Evolutionary conservation across 1,139 yeast genomes (phyloP).

Genomic region (Kodamaea derodonti): DNA sequence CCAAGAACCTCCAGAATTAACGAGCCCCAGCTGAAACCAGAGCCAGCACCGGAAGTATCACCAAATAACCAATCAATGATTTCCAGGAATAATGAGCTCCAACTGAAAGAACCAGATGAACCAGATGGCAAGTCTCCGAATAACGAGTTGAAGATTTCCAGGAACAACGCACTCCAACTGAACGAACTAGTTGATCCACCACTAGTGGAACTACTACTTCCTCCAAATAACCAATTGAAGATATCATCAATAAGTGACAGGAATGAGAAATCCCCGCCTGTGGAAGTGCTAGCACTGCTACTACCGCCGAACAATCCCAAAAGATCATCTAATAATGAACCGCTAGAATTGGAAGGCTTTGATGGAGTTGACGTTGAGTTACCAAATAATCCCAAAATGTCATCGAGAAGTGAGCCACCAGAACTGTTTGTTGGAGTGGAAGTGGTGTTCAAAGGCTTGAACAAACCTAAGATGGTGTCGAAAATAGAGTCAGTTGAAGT

Average conservation of each 20-base stretch:
- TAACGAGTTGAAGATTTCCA: constrained; percentile 10
- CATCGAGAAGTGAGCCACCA: constrained; percentile 5
- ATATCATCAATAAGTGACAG: constrained; percentile 1
- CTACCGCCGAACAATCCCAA: constrained; percentile 5
- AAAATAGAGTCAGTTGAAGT: constrained; percentile 5
- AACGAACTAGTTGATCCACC: constrained; percentile 5
- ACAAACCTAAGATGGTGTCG: constrained; percentile 6
- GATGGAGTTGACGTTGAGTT: constrained; percentile 13
- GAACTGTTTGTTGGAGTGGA: constrained; percentile 1
- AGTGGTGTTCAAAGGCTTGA: constrained; percentile 6
- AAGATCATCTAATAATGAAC: constrained; percentile 9
- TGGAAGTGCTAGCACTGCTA: constrained; percentile 6
- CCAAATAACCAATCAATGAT: constrained; percentile 9
- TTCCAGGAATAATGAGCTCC: constrained; percentile 9
- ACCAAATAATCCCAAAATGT: constrained; percentile 7
- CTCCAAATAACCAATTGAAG: constrained; percentile 13
- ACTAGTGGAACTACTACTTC: constrained; percentile 5
- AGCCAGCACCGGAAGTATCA: constrained; percentile 7
- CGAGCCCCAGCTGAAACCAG: constrained; percentile 8
- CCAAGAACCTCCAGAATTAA: constrained; percentile 9
- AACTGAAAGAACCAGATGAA: constrained; percentile 10
- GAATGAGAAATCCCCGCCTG: constrained; percentile 2
- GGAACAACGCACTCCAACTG: constrained; percentile 6
- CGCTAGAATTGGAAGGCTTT: constrained; percentile 8
- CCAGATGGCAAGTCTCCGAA: too few relatives aligned